Percentiles rank a stretch among this genome's conserved stretches.
Evolutionary conservation across 2,329 filamentous ascomycete species (phyloP).

Genomic region (Aspergillus phoenicis): DNA sequence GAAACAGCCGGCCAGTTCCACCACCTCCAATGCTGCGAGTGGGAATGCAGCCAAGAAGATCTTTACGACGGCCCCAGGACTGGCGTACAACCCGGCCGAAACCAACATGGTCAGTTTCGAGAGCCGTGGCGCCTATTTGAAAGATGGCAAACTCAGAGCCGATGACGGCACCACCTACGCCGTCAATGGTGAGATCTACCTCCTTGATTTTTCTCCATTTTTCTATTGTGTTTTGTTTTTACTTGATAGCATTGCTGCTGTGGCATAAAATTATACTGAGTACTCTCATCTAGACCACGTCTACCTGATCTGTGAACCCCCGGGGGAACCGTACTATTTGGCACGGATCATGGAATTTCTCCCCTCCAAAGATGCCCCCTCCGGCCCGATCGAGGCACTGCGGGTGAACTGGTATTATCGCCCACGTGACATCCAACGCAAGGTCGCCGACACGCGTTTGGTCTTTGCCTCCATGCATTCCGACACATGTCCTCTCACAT

Average conservation of each 20-base stretch:
- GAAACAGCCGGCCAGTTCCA: slow-evolving; percentile 65
- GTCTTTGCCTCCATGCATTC: slow-evolving; percentile 99
- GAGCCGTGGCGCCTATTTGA: slow-evolving; percentile 66
- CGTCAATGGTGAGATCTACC: slow-evolving; percentile 74
- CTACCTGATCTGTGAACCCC: slow-evolving; percentile 95
- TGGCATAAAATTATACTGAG: too few relatives aligned
- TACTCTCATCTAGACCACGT: slow-evolving; percentile 64
- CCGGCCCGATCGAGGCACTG: slow-evolving; percentile 77
- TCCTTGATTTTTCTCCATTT: slow-evolving; percentile 20
- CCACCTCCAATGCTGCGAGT: slow-evolving; percentile 36
- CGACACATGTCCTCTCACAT: slow-evolving; percentile 88
- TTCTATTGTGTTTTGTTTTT: neutral
- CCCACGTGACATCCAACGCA: slow-evolving; percentile 91
- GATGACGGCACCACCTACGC: slow-evolving; percentile 86
- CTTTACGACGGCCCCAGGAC: slow-evolving; percentile 39
- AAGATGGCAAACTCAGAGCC: slow-evolving; percentile 77
- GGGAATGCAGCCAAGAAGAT: slow-evolving; percentile 38
- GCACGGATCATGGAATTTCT: slow-evolving; percentile 98
- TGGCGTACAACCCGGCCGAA: slow-evolving; percentile 49
- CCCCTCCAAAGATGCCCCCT: slow-evolving; percentile 73
- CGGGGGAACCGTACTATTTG: slow-evolving; percentile 96
- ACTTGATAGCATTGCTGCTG: too few relatives aligned
- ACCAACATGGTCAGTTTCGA: slow-evolving; percentile 91
- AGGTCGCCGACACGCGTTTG: slow-evolving; percentile 84
- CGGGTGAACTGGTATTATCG: slow-evolving; percentile 99